Conservation (phyloP, 2,329 filamentous ascomycete species). For the Triangularia setosa region DNA sequence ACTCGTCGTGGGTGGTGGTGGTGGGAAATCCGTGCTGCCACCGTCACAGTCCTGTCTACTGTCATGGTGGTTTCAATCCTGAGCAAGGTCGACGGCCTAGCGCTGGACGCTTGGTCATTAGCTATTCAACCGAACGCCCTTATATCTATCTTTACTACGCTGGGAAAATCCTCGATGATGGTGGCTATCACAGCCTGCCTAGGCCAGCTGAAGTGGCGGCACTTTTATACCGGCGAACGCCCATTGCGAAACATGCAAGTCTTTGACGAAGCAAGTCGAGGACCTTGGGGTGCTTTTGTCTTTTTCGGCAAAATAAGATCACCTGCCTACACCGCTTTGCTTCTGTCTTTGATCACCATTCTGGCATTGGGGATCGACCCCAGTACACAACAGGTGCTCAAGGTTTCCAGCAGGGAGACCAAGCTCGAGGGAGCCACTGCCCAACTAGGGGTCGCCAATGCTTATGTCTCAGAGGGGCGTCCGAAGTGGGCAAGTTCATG, state of each 20-base stretch:
- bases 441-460: slow-evolving; percentile 1
- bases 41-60: slow-evolving; percentile 13
- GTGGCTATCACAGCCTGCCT: slow-evolving; percentile 31
- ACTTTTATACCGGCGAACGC: slow-evolving; percentile 22
- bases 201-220: slow-evolving; percentile 36
- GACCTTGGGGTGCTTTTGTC: slow-evolving; percentile 25
- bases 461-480: slow-evolving; percentile 9
- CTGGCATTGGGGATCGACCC: slow-evolving; percentile 20
- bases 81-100: slow-evolving; percentile 10
- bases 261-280: slow-evolving; percentile 31
- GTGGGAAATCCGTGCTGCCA: slow-evolving; percentile 24
- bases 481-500: neutral
- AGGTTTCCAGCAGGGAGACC: slow-evolving; percentile 4
- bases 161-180: slow-evolving; percentile 31
- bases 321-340: slow-evolving; percentile 1
- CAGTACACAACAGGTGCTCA: slow-evolving; percentile 20
- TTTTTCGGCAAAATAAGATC: neutral
- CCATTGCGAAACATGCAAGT: slow-evolving; percentile 27
- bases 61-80: slow-evolving; percentile 15
- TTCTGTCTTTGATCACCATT: slow-evolving; percentile 16
- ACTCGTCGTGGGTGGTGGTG: slow-evolving; percentile 22
- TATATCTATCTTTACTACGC: slow-evolving; percentile 32
- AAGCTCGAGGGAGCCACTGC: neutral
- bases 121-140: slow-evolving; percentile 31
- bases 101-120: slow-evolving; percentile 20